These are phyloP conservation scores for Tulasnella sp. DNA, from an alignment of 768 basidiomycete genomes.

Conservation along the genomic window DNA sequence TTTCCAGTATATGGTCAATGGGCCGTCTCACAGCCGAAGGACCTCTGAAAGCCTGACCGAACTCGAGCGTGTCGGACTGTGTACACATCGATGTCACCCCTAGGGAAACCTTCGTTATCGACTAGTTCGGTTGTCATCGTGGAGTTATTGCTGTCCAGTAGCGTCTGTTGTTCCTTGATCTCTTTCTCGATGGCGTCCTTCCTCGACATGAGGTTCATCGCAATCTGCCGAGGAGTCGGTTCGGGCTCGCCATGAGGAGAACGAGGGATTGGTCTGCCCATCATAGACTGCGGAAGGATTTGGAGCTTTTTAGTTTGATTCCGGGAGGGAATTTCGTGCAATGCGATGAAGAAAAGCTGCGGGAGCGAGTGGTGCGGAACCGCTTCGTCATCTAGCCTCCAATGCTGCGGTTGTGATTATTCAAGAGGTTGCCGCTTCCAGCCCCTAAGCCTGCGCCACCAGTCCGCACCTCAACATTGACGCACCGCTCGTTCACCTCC, in stretches of 20 bases:
- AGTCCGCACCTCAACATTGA: not conserved
- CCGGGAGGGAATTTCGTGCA: not conserved
- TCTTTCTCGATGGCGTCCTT: slow-evolving; percentile 70
- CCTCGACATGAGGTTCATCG: slow-evolving; percentile 53
- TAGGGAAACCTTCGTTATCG: slow-evolving; percentile 82
- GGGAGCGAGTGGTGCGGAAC: not conserved
- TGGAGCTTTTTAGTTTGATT: not conserved
- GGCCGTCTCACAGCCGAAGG: not conserved
- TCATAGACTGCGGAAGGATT: not conserved
- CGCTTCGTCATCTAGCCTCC: not conserved
- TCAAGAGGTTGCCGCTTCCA: not conserved
- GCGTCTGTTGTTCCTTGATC: slow-evolving; percentile 51
- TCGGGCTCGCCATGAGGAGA: not conserved
- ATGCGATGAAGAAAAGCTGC: not conserved
- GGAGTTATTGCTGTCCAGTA: slow-evolving; percentile 55
- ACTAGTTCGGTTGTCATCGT: slow-evolving; percentile 69
- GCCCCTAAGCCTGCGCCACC: not conserved
- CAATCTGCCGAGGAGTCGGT: slow-evolving; percentile 29
- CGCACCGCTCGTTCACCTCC: not conserved
- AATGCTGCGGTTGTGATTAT: not conserved
- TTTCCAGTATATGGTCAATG: not conserved
- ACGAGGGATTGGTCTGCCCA: slow-evolving; percentile 1
- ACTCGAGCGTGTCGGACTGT: slow-evolving; percentile 55
- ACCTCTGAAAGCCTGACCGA: not conserved
- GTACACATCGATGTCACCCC: slow-evolving; percentile 74